A percentile compares a stretch with the other conserved stretches of the same genome.
These are phyloP conservation scores for Mycena rebaudengoi DNA, from an alignment of 768 basidiomycete species.

Conservation along the genomic window DNA sequence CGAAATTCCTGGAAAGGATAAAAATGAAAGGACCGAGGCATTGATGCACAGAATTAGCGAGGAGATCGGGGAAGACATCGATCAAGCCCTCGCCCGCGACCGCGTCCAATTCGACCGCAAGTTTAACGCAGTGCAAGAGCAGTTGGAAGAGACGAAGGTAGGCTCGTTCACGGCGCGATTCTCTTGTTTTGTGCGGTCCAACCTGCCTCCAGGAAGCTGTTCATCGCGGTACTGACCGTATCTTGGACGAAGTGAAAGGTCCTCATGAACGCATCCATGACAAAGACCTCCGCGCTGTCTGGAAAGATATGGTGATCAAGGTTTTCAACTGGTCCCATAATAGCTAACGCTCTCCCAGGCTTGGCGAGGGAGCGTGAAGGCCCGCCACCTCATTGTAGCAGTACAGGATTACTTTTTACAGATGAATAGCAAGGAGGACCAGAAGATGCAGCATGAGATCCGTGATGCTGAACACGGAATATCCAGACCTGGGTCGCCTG, in stretches of 20 bases:
- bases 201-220: neutral
- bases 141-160: conserved; percentile 38
- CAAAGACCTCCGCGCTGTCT: conserved; percentile 54
- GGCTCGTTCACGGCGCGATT: conserved; percentile 37
- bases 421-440: conserved; percentile 7
- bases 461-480: neutral
- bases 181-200: neutral
- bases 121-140: conserved; percentile 53
- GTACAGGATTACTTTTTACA: conserved; percentile 49
- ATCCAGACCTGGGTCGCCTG: conserved; percentile 17
- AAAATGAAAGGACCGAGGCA: neutral
- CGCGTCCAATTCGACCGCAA: conserved; percentile 55
- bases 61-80: conserved; percentile 47
- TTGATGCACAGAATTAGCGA: conserved; percentile 5
- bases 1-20: neutral
- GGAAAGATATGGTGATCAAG: conserved; percentile 47
- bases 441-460: neutral
- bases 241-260: conserved; percentile 48
- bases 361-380: conserved; percentile 63
- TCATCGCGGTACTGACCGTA: conserved; percentile 33
- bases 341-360: conserved; percentile 36
- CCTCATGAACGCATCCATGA: conserved; percentile 56
- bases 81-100: conserved; percentile 47
- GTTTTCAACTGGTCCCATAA: neutral
- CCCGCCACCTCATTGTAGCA: conserved; percentile 57